A percentile compares a stretch with the other conserved stretches of the same genome.
Evolutionary conservation across 257 asterid genomes (phyloP).

Genomic region (Solanum pinnatisectum): DNA sequence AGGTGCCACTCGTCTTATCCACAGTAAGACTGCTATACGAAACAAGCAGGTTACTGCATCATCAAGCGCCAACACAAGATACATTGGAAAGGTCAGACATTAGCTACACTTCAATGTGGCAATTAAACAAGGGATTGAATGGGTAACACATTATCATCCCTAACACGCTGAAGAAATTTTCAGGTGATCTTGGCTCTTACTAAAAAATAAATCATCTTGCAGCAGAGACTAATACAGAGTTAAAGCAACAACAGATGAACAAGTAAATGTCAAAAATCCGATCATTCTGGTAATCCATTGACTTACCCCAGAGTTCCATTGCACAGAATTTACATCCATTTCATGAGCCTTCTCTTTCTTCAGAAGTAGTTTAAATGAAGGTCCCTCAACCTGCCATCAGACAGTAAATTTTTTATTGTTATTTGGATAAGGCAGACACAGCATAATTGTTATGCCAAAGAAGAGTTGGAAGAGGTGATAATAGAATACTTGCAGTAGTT

Average conservation of each 20-base stretch:
- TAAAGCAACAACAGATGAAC: neutral
- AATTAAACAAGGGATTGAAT: neutral
- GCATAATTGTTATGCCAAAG: neutral
- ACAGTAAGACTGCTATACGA: neutral
- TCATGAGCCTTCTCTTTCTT: conserved; percentile 89
- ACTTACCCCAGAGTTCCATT: conserved; percentile 79
- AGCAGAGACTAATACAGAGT: neutral
- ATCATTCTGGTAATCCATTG: neutral
- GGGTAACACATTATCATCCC: neutral
- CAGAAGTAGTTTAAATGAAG: conserved; percentile 56
- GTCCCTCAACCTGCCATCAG: conserved; percentile 22
- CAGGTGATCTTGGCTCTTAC: neutral
- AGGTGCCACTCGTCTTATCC: neutral
- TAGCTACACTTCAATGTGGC: neutral
- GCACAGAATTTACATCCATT: conserved; percentile 88
- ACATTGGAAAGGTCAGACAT: neutral
- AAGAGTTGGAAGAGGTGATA: neutral
- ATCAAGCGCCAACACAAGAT: neutral
- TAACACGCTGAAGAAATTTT: neutral
- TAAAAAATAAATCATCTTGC: neutral
- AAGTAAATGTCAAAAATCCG: neutral
- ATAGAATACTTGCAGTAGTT: neutral
- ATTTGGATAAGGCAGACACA: neutral
- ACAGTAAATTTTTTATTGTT: neutral
- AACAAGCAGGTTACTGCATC: neutral